Base-by-base conservation (phyloP, 2,329 filamentous ascomycete species). In the Hyphodiscus sp. region DNA sequence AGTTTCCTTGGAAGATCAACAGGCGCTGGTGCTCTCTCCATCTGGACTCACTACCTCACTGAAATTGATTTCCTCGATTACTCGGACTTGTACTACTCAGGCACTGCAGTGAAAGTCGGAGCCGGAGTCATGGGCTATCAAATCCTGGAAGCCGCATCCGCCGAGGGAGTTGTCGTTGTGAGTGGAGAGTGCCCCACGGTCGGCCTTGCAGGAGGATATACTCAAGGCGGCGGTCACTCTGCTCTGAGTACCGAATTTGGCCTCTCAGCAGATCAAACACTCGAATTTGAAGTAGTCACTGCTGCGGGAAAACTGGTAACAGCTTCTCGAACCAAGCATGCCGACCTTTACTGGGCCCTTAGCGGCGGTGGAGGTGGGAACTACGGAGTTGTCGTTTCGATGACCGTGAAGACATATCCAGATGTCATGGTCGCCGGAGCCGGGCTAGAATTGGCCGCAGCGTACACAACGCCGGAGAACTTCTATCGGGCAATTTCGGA, bases 341-440 rank as follows among this genome's bases (percentile, higher is more conserved):
- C 70, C 0, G 82, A 85, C 49, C 70, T 86, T 1, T 86, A 81
- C 69, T 87, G 82, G 82, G 83, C 82, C 1, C 67, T 85, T 1
- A 72, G 72, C 43, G 81, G 82, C 2, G 81, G 82, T 0, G 82
- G 83, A 1, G 77, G 75, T 10, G 79, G 80, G 16, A 83, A 74
- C 29, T 86, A 78, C 58, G 82, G 73, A 1, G 71, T 84, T 1
- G 78, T 85, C 1, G 65, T 74, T 16, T 79, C 76, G 1, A 71
- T 83, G 65, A 83, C 78, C 0, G 69, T 76, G 42, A 78, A 76
- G 56, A 72, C 76, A 1, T 72, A 82, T 63, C 67, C 70, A 0
- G 73, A 76, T 52, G 65, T 64, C 7, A 65, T 66, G 0, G 69
- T 76, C 2, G 70, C 72, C 1, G 77, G 73, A 1, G 71, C 74